Percentiles rank a stretch among this genome's conserved stretches.
phyloP scores from a whole-genome alignment of 768 basidiomycete species.

The Lactarius hengduanensis region DNA sequence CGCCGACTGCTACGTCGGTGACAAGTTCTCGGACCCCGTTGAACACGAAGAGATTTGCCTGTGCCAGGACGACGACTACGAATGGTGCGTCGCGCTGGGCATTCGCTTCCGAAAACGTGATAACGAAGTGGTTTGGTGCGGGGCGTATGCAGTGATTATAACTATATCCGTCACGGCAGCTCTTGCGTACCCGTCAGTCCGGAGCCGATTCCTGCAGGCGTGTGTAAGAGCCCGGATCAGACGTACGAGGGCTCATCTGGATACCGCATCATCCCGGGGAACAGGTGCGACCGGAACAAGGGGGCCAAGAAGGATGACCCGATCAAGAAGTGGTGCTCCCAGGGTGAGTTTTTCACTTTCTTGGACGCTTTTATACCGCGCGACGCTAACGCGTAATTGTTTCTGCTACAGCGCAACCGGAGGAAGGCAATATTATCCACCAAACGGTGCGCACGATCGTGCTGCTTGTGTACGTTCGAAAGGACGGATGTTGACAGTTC shows the following conservation, averaged over 20 bases:
- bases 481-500: neutral
- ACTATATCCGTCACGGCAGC: slow-evolving; percentile 71
- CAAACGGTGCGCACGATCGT: slow-evolving; percentile 54
- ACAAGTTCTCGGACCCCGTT: slow-evolving; percentile 86
- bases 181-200: slow-evolving; percentile 84
- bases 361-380: neutral
- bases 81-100: slow-evolving; percentile 62
- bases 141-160: slow-evolving; percentile 70
- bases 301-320: slow-evolving; percentile 69
- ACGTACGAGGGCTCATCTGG: slow-evolving; percentile 88
- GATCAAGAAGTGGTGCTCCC: slow-evolving; percentile 72
- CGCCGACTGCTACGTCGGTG: slow-evolving; percentile 85
- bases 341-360: slow-evolving; percentile 47
- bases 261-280: slow-evolving; percentile 88
- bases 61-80: slow-evolving; percentile 87
- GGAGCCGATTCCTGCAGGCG: slow-evolving; percentile 78
- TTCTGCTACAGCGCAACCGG: slow-evolving; percentile 60
- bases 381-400: slow-evolving; percentile 9
- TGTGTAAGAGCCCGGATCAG: slow-evolving; percentile 57
- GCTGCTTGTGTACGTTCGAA: neutral
- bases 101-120: neutral
- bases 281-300: slow-evolving; percentile 65
- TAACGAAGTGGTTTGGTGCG: slow-evolving; percentile 14
- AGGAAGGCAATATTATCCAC: slow-evolving; percentile 74
- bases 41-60: slow-evolving; percentile 78